Percentiles rank a stretch among this genome's conserved stretches.
phyloP scores from a whole-genome alignment of 2,329 filamentous ascomycete genomes.

The Plenodomus tracheiphilus region DNA sequence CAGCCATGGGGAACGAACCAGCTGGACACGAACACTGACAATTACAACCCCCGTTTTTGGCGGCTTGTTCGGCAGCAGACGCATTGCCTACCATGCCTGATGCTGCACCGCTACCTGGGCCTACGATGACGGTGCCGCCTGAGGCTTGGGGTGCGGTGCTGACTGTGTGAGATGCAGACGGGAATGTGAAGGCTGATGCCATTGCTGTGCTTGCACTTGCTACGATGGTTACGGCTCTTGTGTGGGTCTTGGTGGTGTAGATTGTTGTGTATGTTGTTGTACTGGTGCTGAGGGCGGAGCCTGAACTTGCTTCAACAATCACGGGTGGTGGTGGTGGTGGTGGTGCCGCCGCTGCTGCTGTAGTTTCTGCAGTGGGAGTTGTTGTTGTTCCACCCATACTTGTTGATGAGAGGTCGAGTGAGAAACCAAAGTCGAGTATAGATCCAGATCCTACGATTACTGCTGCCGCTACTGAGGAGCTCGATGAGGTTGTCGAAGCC shows the following conservation, averaged over 20 bases:
- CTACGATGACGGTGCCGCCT: slow-evolving; percentile 22
- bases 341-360: slow-evolving; percentile 2
- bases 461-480: not conserved
- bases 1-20: slow-evolving; percentile 35
- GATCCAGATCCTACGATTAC: slow-evolving; percentile 24
- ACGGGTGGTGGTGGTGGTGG: slow-evolving; percentile 23
- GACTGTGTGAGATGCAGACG: slow-evolving; percentile 8
- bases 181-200: slow-evolving; percentile 7
- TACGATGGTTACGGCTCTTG: slow-evolving; percentile 19
- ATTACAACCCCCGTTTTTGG: slow-evolving; percentile 23
- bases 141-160: slow-evolving; percentile 16
- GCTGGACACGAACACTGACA: slow-evolving; percentile 38
- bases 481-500: not conserved
- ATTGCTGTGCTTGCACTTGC: slow-evolving; percentile 16
- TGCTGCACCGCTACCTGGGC: slow-evolving; percentile 23
- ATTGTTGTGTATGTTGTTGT: not conserved
- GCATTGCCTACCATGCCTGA: slow-evolving; percentile 1
- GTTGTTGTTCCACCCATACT: not conserved
- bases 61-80: slow-evolving; percentile 14
- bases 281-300: slow-evolving; percentile 5
- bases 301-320: slow-evolving; percentile 24
- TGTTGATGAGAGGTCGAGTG: not conserved
- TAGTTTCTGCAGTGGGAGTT: no score
- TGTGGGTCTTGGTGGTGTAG: not conserved
- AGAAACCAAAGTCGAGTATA: not conserved